phyloP scores from a whole-genome alignment of 805 yeast genomes.

The Candida awuae region DNA sequence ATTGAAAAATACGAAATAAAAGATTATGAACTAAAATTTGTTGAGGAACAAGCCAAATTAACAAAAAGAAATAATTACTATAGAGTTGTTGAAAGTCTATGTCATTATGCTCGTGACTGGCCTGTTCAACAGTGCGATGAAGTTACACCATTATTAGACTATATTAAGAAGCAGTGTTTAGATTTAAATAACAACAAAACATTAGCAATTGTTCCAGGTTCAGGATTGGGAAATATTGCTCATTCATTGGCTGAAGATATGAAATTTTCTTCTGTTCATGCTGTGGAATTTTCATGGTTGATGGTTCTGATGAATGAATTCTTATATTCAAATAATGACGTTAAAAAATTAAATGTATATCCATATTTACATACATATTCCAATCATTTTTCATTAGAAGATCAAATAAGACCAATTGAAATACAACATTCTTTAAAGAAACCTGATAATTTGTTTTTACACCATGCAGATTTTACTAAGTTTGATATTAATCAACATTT shows the following conservation, averaged over 20 bases:
- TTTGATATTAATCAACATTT: conserved; percentile 31
- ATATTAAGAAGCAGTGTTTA: conserved; percentile 37
- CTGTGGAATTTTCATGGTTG: conserved; percentile 67
- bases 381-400: conserved; percentile 41
- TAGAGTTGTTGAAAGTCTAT: conserved; percentile 58
- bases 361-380: conserved; percentile 65
- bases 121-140: conserved; percentile 38
- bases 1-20: conserved; percentile 31
- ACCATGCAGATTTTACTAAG: conserved; percentile 58
- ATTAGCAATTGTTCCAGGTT: conserved; percentile 70
- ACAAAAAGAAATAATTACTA: conserved; percentile 25
- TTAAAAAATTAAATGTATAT: conserved; percentile 20
- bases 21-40: conserved; percentile 36
- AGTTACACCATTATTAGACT: conserved; percentile 45
- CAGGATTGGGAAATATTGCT: conserved; percentile 77
- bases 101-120: conserved; percentile 82
- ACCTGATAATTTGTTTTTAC: conserved; percentile 42
- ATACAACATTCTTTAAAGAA: conserved; percentile 25
- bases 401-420: conserved; percentile 43
- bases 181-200: conserved; percentile 29
- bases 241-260: conserved; percentile 41
- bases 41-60: conserved; percentile 15
- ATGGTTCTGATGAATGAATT: conserved; percentile 68
- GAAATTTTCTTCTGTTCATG: conserved; percentile 42
- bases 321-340: conserved; percentile 30